A percentile compares a stretch with the other conserved stretches of the same genome.
phyloP scores from a whole-genome alignment of 176 grass and related monocot species.

The Lolium multiflorum region DNA sequence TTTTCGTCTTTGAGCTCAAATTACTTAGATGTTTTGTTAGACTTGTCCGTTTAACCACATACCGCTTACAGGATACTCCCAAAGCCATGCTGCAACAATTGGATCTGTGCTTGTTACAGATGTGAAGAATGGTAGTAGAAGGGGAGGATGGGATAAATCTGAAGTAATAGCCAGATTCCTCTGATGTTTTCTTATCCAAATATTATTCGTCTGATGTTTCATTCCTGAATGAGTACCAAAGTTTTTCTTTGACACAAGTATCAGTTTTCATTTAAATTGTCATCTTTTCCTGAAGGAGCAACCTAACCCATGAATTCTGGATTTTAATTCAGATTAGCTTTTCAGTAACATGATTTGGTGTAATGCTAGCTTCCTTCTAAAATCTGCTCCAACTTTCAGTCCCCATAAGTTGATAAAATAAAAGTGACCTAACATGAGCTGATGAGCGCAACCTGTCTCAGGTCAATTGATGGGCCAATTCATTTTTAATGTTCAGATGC shows the following conservation, averaged over 20 bases:
- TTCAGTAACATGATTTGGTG: slow-evolving; percentile 29
- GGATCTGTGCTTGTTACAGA: slow-evolving; percentile 95
- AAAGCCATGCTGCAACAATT: slow-evolving; percentile 84
- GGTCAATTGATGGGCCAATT: background rate
- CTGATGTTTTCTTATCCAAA: slow-evolving; percentile 17
- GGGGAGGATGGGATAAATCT: slow-evolving; percentile 82
- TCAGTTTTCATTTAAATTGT: background rate
- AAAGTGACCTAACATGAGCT: background rate
- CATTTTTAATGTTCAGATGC: background rate
- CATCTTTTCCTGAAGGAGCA: background rate
- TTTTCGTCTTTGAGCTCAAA: slow-evolving; percentile 24
- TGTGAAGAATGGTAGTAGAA: slow-evolving; percentile 81
- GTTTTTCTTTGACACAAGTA: background rate
- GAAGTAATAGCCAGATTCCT: slow-evolving; percentile 64
- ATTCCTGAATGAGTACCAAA: slow-evolving; percentile 18
- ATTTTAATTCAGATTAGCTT: background rate
- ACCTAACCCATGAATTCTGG: background rate
- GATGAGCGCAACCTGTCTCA: background rate
- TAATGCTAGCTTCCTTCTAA: background rate
- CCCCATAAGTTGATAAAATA: slow-evolving; percentile 16
- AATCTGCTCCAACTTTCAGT: slow-evolving; percentile 3
- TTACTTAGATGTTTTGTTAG: slow-evolving; percentile 30
- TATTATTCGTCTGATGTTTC: slow-evolving; percentile 24
- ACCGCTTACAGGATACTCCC: slow-evolving; percentile 76
- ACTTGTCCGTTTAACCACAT: slow-evolving; percentile 22